Base-by-base conservation (phyloP, 2,329 filamentous ascomycete species). In the Colletotrichum sidae region DNA sequence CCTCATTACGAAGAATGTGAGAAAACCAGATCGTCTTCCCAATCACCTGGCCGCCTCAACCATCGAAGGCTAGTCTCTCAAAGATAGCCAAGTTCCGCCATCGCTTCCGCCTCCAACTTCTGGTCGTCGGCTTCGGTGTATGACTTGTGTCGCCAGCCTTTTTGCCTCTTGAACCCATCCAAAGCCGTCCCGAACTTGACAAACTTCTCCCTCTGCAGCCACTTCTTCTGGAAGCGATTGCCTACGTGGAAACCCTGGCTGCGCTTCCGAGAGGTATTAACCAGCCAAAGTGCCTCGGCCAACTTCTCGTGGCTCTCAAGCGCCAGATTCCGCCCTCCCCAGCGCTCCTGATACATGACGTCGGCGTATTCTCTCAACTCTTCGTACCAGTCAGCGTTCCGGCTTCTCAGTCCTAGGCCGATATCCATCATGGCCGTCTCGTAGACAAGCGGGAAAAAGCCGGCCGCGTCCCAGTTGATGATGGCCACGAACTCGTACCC, bases 341-440 rank as follows among this genome's bases (percentile, higher is more conserved):
- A n/a, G 12, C 35, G 33, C 7, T 38, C 15, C 9, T 17, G 9
- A 11, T 41, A 17, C 6, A 49, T 25, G 6, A 3, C 4, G 2
- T 10, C n/a, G 0, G 63, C 39, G n/a, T 15, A 9, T 3, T 39
- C 25, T 39, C 49, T 55, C 6, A 41, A 66, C n/a, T 44, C 13
- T 3, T 52, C 41, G 11, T 66, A 66, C 63, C 63, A 66, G 3
- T 17, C 49, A 33, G 15, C 60, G 35, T 11, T 41, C 25, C 45
- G 33, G 10, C 63, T 66, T 8, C 42, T 35, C 13, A 42, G 6
- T 5, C 63, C 63, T 1, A 66, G 15, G 4, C 44, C n/a, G 0
- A 15, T 37, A 41, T 66, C 63, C 11, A 56, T 66, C 9, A 5
- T 8, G 2, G 33, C 52, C 10, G 49, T 25, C 42, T 66, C 63